These are phyloP conservation scores for Stephanocyclus meneghinianus DNA, from an alignment of 352 stramenopile genomes.

Conservation along the genomic window DNA sequence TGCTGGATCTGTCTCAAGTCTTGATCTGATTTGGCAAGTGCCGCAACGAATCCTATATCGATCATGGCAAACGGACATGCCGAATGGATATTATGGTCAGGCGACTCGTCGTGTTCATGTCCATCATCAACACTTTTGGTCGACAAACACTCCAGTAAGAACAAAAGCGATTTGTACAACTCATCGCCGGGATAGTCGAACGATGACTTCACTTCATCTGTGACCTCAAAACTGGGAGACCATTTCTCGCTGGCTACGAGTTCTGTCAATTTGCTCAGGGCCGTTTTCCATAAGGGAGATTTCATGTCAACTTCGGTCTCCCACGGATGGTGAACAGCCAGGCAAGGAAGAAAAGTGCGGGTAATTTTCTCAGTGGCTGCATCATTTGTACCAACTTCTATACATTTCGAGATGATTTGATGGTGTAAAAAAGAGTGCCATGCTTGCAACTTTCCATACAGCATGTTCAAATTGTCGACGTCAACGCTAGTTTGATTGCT, in stretches of 20 bases:
- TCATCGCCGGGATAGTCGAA: conserved; percentile 54
- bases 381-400: not conserved
- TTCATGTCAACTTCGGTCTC: conserved; percentile 55
- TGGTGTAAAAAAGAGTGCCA: conserved; percentile 44
- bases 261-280: conserved; percentile 37
- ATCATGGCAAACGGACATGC: conserved; percentile 48
- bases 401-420: conserved; percentile 30
- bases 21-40: conserved; percentile 41
- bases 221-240: conserved; percentile 30
- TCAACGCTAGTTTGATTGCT: conserved; percentile 45
- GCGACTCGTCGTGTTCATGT: not conserved
- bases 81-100: conserved; percentile 2
- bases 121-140: conserved; percentile 6
- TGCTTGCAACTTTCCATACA: conserved; percentile 28
- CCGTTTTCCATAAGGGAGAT: conserved; percentile 42
- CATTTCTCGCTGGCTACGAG: conserved; percentile 24
- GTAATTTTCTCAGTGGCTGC: not conserved
- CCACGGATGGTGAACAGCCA: conserved; percentile 53
- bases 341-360: conserved; percentile 33
- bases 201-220: conserved; percentile 31
- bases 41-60: conserved; percentile 54
- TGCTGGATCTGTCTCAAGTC: conserved; percentile 47
- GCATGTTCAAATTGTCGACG: conserved; percentile 27
- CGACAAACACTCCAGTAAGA: conserved; percentile 44
- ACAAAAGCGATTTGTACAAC: conserved; percentile 50